Evolutionary conservation across 768 basidiomycete species (phyloP).

Genomic region (Suillus brevipes): DNA sequence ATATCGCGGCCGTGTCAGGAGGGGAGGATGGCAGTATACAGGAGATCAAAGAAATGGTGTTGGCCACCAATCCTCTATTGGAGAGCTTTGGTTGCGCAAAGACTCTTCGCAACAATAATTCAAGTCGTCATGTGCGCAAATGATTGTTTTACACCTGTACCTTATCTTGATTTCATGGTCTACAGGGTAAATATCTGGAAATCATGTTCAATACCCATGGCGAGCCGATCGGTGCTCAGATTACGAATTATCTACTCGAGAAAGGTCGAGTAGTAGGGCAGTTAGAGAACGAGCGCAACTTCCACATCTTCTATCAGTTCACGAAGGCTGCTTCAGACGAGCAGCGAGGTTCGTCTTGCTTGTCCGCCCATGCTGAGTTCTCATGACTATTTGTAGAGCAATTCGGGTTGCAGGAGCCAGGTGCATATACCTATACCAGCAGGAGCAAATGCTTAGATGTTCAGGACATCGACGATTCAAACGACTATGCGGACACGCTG

Average conservation of each 20-base stretch:
- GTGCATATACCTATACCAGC: conserved; percentile 92
- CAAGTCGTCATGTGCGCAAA: conserved; percentile 87
- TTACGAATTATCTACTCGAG: conserved; percentile 97
- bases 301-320: conserved; percentile 99
- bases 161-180: conserved; percentile 13
- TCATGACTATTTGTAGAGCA: conserved; percentile 57
- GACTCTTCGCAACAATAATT: conserved; percentile 98
- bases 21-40: conserved; percentile 88
- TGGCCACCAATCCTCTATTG: conserved; percentile 95
- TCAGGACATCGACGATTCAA: conserved; percentile 82
- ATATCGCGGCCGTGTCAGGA: conserved; percentile 95
- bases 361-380: neutral
- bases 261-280: conserved; percentile 97
- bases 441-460: conserved; percentile 91
- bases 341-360: conserved; percentile 69
- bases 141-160: neutral
- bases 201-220: conserved; percentile 97
- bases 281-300: conserved; percentile 93
- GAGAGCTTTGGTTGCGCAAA: conserved; percentile 99
- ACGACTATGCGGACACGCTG: conserved; percentile 87
- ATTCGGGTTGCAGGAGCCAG: conserved; percentile 94
- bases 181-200: conserved; percentile 95
- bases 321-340: conserved; percentile 91
- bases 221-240: conserved; percentile 95
- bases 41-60: conserved; percentile 99